A percentile compares a stretch with the other conserved stretches of the same genome.
Conservation (phyloP, 192 early-diverging fungal species). For the Coemansia guatemalensis region DNA sequence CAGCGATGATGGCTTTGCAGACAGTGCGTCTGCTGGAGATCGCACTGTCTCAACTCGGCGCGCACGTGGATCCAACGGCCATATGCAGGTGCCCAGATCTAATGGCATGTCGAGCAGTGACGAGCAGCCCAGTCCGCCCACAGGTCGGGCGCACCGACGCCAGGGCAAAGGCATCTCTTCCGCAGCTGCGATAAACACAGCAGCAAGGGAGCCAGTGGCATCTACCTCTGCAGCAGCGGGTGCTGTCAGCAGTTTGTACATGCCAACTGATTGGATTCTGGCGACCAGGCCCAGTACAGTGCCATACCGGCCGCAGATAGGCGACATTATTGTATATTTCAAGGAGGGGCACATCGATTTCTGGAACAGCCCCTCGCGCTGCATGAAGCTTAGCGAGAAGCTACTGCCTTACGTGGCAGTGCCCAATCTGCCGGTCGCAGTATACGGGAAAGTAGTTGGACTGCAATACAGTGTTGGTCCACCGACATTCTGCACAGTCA, state of each 20-base stretch:
- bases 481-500: conserved; percentile 64
- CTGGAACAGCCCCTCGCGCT: conserved; percentile 44
- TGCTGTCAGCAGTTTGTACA: conserved; percentile 11
- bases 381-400: conserved; percentile 43
- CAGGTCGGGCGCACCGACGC: background rate
- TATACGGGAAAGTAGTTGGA: conserved; percentile 59
- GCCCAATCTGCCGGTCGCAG: conserved; percentile 50
- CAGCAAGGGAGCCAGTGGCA: conserved; percentile 1
- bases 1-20: background rate
- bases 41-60: background rate
- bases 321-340: conserved; percentile 60
- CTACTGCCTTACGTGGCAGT: conserved; percentile 50
- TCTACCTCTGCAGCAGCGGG: conserved; percentile 1
- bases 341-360: conserved; percentile 62
- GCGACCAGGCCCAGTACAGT: conserved; percentile 41
- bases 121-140: conserved; percentile 2
- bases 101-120: conserved; percentile 12
- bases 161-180: conserved; percentile 11
- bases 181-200: background rate
- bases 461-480: conserved; percentile 68
- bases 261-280: conserved; percentile 58
- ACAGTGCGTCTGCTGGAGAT: too few relatives aligned
- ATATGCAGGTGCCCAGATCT: conserved; percentile 26
- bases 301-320: conserved; percentile 65
- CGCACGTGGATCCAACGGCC: background rate